These are phyloP conservation scores for Fagus sylvatica DNA, from an alignment of 306 rosid genomes.

Conservation along the genomic window DNA sequence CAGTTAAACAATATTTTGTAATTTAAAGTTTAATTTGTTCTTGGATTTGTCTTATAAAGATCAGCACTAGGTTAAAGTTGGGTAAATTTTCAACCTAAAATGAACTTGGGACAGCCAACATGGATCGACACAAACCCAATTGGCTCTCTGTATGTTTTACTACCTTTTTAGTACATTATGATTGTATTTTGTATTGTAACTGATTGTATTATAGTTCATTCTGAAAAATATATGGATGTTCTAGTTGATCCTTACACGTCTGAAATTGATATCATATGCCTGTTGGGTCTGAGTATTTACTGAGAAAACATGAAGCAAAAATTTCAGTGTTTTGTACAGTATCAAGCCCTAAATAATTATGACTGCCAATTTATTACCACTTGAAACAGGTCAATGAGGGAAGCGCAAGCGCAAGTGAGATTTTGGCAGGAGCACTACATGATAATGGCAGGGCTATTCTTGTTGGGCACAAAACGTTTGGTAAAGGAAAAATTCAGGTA, in stretches of 20 bases:
- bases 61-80: neutral
- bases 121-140: neutral
- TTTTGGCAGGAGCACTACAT: constrained; percentile 93
- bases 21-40: neutral
- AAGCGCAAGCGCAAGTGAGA: constrained; percentile 98
- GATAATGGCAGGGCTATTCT: constrained; percentile 91
- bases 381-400: constrained; percentile 88
- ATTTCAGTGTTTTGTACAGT: neutral
- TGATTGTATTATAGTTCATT: neutral
- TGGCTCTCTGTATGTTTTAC: neutral
- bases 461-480: constrained; percentile 89
- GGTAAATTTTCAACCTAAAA: neutral
- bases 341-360: neutral
- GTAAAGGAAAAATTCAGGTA: constrained; percentile 99
- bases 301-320: neutral
- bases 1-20: too few species aligned
- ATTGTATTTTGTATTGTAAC: neutral
- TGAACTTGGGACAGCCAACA: neutral
- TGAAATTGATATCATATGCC: neutral
- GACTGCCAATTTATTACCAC: neutral
- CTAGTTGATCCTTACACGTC: neutral
- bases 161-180: neutral
- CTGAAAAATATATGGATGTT: neutral
- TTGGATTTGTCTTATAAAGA: neutral
- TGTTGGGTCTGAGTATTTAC: neutral